Conservation (phyloP, 202 grass and related monocot species). For the Saccharum hybrid region DNA sequence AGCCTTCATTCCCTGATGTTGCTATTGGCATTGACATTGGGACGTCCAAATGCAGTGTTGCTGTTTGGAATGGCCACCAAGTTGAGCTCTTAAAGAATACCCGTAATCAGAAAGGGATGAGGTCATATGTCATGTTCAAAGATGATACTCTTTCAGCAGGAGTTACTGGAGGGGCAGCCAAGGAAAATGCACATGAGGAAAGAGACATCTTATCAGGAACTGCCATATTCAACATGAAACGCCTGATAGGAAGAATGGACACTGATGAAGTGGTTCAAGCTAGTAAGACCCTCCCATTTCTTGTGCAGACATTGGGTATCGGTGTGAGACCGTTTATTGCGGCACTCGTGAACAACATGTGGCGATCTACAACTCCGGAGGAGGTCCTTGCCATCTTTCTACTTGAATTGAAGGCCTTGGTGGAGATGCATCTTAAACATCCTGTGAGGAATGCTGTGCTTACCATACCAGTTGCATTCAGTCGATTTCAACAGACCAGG, state of each 20-base stretch:
- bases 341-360: conserved; percentile 73
- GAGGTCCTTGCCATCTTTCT: conserved; percentile 76
- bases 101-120: conserved; percentile 67
- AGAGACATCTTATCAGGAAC: conserved; percentile 70
- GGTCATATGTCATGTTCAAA: conserved; percentile 79
- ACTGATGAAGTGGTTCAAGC: conserved; percentile 76
- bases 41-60: conserved; percentile 72
- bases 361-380: conserved; percentile 70
- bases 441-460: conserved; percentile 57
- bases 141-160: conserved; percentile 67
- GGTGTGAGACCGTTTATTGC: conserved; percentile 75
- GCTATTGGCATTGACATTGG: conserved; percentile 79
- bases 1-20: conserved; percentile 58
- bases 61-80: conserved; percentile 63
- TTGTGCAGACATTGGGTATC: conserved; percentile 70
- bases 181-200: conserved; percentile 53
- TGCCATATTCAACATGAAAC: conserved; percentile 81
- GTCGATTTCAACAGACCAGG: conserved; percentile 67
- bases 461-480: conserved; percentile 74
- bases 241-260: conserved; percentile 68
- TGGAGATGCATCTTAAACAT: conserved; percentile 70
- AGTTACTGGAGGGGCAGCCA: conserved; percentile 53
- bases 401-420: conserved; percentile 63
- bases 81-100: conserved; percentile 70
- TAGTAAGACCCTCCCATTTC: conserved; percentile 70